Base-by-base conservation (phyloP, 768 basidiomycete genomes). In the Mycena crocata region DNA sequence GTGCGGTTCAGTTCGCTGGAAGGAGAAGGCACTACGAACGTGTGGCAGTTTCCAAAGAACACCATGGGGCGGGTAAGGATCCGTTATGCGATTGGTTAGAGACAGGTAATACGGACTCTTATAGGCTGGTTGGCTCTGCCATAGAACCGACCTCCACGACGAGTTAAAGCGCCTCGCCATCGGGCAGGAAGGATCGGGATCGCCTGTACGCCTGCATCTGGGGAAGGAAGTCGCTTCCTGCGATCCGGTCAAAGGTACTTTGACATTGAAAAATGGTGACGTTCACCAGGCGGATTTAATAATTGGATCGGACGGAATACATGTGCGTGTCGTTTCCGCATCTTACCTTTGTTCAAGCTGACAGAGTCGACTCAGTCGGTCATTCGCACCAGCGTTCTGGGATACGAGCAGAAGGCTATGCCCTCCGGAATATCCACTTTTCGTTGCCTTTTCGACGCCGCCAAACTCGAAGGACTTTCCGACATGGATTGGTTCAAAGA, bases 401-500 rank as follows among this genome's bases (percentile, higher is more conserved):
- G 67, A 35, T 59, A 60, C 31, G 56, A 45, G 17, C 66, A 68
- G 31, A 54, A 45, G 49, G 57, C 62, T 3, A 46, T 60, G 12
- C 15, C 62, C 3, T 46, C 62, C 1, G 62, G 62, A 6, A 37
- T 64, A 0, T 64, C 67, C 1, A 68, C 57, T 6, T 68, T 46
- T 24, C 44, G 67, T 13, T 68, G 67, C 44, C 51, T 68, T 9
- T 64, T 68, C 28, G 51, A 68, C 31, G 67, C 67, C 1, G 2
- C 39, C 15, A 64, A 68, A 19, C 51, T 68, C 0, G 54, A 55
- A 3, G 34, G 26, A 2, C 56, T 59, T 4, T 0, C 30, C 6
- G 62, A 68, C 21, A 63, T 64, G 67, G 62, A 63, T 23, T 68
- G 67, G 67, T 64, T 64, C 57, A 42, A 35, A 3, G 57, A 57